Evolutionary conservation across 73 alveolate genomes (phyloP), one percentile per base, ranked within the genome.

Genomic region (Paramecium sexaurelia): DNA sequence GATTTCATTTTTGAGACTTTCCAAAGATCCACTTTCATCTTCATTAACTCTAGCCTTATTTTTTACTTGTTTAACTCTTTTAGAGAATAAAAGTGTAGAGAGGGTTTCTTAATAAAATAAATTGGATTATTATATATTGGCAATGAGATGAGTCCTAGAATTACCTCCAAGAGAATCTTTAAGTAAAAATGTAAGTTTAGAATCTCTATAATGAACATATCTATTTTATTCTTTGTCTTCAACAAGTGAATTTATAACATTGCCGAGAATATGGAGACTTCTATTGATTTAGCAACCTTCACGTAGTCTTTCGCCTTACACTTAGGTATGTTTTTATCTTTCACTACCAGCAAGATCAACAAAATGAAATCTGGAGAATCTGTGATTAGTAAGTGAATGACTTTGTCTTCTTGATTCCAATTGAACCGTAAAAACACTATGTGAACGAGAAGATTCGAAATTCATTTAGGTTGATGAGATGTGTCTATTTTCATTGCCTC

Each of bases 311-410:
- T 94, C 97, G 4, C 97, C 98, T 55, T 95, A 88, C 37, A 98
- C 99, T 26, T 98, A 97, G 29, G 99, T 94, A 45, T 97, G 96
- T 66, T 98, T 97, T 20, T 96, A 96, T 92, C 99, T 97, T 92
- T 98, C 99, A 95, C 99, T 94, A 36, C 99, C 99, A n/a, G 99
- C 99, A 91, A 98, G 91, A 94, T 98, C 99, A 1, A 98, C 99
- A 91, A 98, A 97, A 84, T 96, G 98, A 41, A 98, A 97, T 90
- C 98, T 91, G 5, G 99, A 98, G 39, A 93, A 95, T 94, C 95
- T 93, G 43, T 93, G 91, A 22, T 96, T 98, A 47, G 43, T 88
- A 22, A 88, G 82, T 69, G 22, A 37, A 29, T 10, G 39, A 90
- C 55, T 33, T 7, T 37, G 26, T 82, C 87, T 68, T 45, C 69